Evolutionary conservation across 257 asterid species (phyloP).

Genomic region (Cordia subcordata): DNA sequence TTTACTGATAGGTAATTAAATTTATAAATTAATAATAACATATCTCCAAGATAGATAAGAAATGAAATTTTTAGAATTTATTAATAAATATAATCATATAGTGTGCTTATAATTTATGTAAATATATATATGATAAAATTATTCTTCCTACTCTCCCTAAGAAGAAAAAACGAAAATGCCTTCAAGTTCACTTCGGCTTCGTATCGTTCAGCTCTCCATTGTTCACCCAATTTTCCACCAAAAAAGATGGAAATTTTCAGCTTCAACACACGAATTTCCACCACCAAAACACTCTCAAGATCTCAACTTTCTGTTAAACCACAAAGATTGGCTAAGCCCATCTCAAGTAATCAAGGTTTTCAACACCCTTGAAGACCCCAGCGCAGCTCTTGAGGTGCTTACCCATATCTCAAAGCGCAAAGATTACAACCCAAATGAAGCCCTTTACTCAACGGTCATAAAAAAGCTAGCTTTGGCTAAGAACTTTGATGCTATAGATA

Average conservation of each 20-base stretch:
- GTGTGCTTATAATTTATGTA: too few species aligned
- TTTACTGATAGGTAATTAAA: too few species aligned
- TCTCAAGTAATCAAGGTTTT: constrained; percentile 65
- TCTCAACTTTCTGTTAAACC: constrained; percentile 32
- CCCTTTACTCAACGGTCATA: constrained; percentile 57
- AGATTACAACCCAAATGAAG: constrained; percentile 79
- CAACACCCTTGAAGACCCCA: constrained; percentile 63
- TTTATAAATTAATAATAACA: too few species aligned
- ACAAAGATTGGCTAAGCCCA: constrained; percentile 89
- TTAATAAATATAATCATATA: too few species aligned
- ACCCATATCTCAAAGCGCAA: constrained; percentile 53
- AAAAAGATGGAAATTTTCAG: constrained; percentile 26
- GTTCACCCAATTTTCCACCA: constrained; percentile 12
- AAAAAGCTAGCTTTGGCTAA: constrained; percentile 56
- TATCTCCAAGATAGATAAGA: too few species aligned
- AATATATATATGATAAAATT: too few species aligned
- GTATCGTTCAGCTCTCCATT: constrained; percentile 16
- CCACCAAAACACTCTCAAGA: constrained; percentile 28
- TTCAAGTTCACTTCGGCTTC: too few species aligned
- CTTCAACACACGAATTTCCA: constrained; percentile 30
- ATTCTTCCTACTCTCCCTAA: too few species aligned
- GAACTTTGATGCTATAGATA: constrained; percentile 61
- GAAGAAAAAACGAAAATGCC: too few species aligned
- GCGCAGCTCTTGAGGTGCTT: constrained; percentile 43
- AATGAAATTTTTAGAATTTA: too few species aligned